Evolutionary conservation across 2,329 filamentous ascomycete species (phyloP).

Genomic region (Aspergillus puulaauensis): DNA sequence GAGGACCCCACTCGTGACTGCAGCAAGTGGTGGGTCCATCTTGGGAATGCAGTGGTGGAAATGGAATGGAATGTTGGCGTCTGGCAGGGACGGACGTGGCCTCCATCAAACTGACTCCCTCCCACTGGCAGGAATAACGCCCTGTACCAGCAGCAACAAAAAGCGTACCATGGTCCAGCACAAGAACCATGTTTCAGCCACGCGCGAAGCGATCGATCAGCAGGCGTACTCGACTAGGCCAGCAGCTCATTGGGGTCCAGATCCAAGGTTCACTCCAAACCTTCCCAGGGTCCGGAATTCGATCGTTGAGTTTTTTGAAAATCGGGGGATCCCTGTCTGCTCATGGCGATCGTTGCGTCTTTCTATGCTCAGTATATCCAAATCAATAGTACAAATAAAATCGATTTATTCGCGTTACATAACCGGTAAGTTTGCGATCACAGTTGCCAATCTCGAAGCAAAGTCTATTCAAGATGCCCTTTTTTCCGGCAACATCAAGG

Average conservation of each 20-base stretch:
- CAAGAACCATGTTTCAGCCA: neutral
- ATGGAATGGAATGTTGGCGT: neutral
- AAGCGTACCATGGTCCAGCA: neutral
- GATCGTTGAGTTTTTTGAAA: neutral
- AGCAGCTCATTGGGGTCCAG: neutral
- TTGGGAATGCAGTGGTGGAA: neutral
- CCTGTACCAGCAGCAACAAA: neutral
- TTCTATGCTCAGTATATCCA: neutral
- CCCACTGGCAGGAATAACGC: neutral
- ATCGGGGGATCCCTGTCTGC: neutral
- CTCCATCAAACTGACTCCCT: neutral
- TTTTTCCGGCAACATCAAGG: conserved; percentile 22
- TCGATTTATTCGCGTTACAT: neutral
- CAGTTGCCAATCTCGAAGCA: conserved; percentile 4
- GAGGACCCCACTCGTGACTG: too few relatives aligned
- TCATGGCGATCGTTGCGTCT: neutral
- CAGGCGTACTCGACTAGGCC: neutral
- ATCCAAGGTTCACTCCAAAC: neutral
- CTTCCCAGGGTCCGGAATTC: neutral
- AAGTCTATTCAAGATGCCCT: conserved; percentile 23
- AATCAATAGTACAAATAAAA: neutral
- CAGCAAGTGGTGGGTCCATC: neutral
- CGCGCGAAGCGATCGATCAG: neutral
- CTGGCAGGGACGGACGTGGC: neutral
- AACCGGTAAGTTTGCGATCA: neutral